Evolutionary conservation across 2,329 filamentous ascomycete genomes (phyloP).

Genomic region (Chaetomiaceae sp.): DNA sequence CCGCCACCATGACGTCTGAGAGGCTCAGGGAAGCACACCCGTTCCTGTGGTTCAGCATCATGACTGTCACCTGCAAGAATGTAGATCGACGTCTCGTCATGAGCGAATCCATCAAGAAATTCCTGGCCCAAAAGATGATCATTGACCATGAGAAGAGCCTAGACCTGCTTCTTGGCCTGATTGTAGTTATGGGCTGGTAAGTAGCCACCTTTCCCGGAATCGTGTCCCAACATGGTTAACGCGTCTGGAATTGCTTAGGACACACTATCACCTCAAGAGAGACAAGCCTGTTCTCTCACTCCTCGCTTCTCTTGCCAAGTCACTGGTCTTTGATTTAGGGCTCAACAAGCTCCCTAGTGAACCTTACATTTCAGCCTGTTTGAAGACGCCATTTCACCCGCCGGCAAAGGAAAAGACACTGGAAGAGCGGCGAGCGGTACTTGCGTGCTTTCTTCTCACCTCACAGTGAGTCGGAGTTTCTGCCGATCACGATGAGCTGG

Average conservation of each 20-base stretch:
- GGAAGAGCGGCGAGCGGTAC: constrained; percentile 46
- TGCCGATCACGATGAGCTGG: not conserved
- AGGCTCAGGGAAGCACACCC: constrained; percentile 40
- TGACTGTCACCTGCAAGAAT: constrained; percentile 43
- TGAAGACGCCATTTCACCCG: constrained; percentile 27
- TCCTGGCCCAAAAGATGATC: constrained; percentile 44
- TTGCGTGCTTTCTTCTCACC: constrained; percentile 45
- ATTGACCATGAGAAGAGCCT: constrained; percentile 46
- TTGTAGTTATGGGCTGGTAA: constrained; percentile 45
- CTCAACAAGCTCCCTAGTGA: constrained; percentile 38
- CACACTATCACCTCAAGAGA: constrained; percentile 34
- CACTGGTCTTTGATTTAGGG: constrained; percentile 44
- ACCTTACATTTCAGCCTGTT: constrained; percentile 32
- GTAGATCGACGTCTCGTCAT: constrained; percentile 38
- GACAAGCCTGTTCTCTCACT: constrained; percentile 44
- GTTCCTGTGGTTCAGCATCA: constrained; percentile 49
- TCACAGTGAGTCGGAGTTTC: constrained; percentile 32
- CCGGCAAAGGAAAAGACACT: constrained; percentile 37
- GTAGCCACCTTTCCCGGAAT: constrained; percentile 1
- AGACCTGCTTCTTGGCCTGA: constrained; percentile 49
- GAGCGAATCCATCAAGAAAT: constrained; percentile 39
- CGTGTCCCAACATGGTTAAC: not conserved
- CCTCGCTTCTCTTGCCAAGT: constrained; percentile 40
- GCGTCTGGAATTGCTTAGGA: constrained; percentile 28
- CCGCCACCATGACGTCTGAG: constrained; percentile 34